Percentiles rank a stretch among this genome's conserved stretches.
These are phyloP conservation scores for Colletotrichum sp. DNA, from an alignment of 2,329 filamentous ascomycete genomes.

Conservation along the genomic window DNA sequence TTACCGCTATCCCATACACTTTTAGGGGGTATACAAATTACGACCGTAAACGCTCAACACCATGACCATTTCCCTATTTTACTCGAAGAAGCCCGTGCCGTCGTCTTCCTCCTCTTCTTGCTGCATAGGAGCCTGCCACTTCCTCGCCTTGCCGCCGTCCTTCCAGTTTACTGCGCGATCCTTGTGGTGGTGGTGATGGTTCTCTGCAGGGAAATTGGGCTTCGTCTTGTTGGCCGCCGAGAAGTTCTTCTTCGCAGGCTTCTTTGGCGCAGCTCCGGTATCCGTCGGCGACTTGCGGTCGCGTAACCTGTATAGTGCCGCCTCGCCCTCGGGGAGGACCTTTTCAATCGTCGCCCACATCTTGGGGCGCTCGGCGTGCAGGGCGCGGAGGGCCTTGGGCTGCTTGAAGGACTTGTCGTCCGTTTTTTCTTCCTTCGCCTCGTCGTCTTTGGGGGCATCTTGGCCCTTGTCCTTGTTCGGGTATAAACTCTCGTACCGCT, in stretches of 20 bases:
- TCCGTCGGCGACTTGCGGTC: slow-evolving; percentile 49
- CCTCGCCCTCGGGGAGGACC: slow-evolving; percentile 61
- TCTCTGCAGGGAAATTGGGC: slow-evolving; percentile 3
- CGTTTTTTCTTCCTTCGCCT: slow-evolving; percentile 33
- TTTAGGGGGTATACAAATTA: slow-evolving; percentile 16
- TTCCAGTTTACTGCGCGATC: slow-evolving; percentile 4
- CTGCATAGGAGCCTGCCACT: slow-evolving; percentile 36
- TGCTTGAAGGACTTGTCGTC: slow-evolving; percentile 44
- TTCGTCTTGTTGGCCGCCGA: not conserved
- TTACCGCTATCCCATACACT: slow-evolving; percentile 3
- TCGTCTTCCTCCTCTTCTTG: slow-evolving; percentile 53
- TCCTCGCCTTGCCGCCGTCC: slow-evolving; percentile 29
- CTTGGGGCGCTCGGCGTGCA: slow-evolving; percentile 56
- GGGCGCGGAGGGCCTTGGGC: slow-evolving; percentile 36
- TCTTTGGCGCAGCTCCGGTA: slow-evolving; percentile 18
- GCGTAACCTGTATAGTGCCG: slow-evolving; percentile 58
- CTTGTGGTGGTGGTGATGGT: slow-evolving; percentile 20
- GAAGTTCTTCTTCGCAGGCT: not conserved
- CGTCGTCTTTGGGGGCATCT: slow-evolving; percentile 38
- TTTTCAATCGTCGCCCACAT: slow-evolving; percentile 74
- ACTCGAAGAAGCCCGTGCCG: slow-evolving; percentile 65
- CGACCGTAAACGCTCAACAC: slow-evolving; percentile 12
- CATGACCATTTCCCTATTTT: slow-evolving; percentile 16
- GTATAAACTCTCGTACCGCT: slow-evolving; percentile 73
- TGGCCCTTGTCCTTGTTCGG: slow-evolving; percentile 35